Base-by-base conservation (phyloP, 2,329 filamentous ascomycete genomes). In the Aureobasidium sp. region DNA sequence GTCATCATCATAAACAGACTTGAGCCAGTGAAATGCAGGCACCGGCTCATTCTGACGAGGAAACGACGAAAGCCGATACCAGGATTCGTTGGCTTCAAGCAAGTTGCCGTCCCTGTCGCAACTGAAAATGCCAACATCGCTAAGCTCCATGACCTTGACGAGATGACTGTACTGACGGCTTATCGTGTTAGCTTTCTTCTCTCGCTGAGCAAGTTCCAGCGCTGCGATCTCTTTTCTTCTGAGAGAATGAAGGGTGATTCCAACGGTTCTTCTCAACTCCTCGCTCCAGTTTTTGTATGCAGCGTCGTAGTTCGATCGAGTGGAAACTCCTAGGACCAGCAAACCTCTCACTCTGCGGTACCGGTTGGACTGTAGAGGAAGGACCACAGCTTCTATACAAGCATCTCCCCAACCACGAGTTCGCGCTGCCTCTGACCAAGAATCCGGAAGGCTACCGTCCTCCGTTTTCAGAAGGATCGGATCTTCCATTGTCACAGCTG, bases 31-130 rank as follows among this genome's bases (percentile, higher is more conserved):
- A 19, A 60, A 60, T 4, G 55, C 55, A 21, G 55, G 55, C 10
- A 33, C 55, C 4, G 55, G 43, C 17, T n/a, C 42, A 6, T 29
- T 15, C 27, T 38, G 43, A 31, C 19, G 27, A 19, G 59, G 53
- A 25, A 57, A 21, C 10, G 45, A 42, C 5, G 53, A 53, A 10
- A 63, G 53, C 23, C 35, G 57, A 43, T 57, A 46, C 46, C 60
- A 63, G 5, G 61, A 60, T 19, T 63, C 61, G n/a, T 63, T 63
- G 7, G 61, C 61, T 40, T 63, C 53, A 10, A 63, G 46, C 15
- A 63, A 25, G 21, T 60, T 63, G 27, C 58, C 58, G 6, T 49
- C 23, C 9, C 38, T 38, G 38, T 63, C 58, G 40, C 60, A 63
- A 15, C 60, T 59, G 27, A 61, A 63, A 8, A 63, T 51, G 19